These are phyloP conservation scores for Gyromitra esculenta DNA, from an alignment of 2,329 filamentous ascomycete genomes.

Conservation along the genomic window DNA sequence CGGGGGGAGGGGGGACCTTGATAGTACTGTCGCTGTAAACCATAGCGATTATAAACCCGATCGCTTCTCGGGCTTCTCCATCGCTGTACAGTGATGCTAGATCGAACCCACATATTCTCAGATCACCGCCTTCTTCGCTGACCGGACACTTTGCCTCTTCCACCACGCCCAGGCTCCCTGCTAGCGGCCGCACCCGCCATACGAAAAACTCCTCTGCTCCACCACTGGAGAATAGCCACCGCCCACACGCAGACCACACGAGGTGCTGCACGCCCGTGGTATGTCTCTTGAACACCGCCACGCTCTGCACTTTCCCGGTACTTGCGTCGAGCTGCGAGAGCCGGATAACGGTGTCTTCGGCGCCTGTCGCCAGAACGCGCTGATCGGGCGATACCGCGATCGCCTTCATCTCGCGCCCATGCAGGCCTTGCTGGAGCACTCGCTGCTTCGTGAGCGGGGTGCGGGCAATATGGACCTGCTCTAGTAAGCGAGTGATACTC, in stretches of 20 bases:
- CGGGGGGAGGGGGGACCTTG: conserved; percentile 61
- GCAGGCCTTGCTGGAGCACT: conserved; percentile 70
- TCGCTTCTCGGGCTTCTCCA: conserved; percentile 29
- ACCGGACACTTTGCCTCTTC: conserved; percentile 65
- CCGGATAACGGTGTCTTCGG: conserved; percentile 78
- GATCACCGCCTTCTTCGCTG: conserved; percentile 62
- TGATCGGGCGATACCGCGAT: conserved; percentile 63
- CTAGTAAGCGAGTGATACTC: neutral
- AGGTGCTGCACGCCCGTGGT: conserved; percentile 84
- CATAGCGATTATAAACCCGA: conserved; percentile 70
- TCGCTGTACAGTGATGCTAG: conserved; percentile 54
- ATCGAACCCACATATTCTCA: conserved; percentile 56
- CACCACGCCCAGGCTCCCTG: conserved; percentile 67
- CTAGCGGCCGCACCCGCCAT: conserved; percentile 73
- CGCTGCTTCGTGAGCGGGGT: conserved; percentile 18
- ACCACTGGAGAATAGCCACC: conserved; percentile 82
- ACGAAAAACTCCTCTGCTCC: conserved; percentile 90
- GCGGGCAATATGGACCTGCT: conserved; percentile 33
- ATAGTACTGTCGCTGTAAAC: conserved; percentile 85
- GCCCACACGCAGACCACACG: conserved; percentile 73
- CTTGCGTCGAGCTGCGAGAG: conserved; percentile 65
- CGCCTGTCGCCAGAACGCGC: conserved; percentile 71
- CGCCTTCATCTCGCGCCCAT: conserved; percentile 86
- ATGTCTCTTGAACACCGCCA: conserved; percentile 76
- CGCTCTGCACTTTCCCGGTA: conserved; percentile 6